phyloP scores from a whole-genome alignment of 1,284 basidiomycete genomes.

The Austroboletus novae-zelandiae region DNA sequence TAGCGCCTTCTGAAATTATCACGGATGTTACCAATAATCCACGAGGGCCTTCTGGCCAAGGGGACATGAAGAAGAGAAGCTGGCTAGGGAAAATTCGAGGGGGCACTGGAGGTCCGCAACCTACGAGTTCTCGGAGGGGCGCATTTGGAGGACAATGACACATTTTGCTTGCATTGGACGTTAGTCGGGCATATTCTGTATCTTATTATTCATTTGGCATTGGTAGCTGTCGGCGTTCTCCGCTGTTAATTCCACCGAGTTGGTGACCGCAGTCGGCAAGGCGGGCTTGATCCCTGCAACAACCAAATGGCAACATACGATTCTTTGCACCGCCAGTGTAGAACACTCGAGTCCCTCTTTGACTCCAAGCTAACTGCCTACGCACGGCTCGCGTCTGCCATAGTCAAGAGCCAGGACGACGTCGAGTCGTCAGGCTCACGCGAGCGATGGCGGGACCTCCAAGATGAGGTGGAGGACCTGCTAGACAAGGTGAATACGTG shows the following conservation, averaged over 20 bases:
- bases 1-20: slow-evolving; percentile 41
- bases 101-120: slow-evolving; percentile 18
- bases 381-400: slow-evolving; percentile 77
- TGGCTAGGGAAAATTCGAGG: slow-evolving; percentile 67
- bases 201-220: slow-evolving; percentile 1
- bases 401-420: slow-evolving; percentile 64
- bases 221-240: slow-evolving; percentile 19
- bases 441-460: slow-evolving; percentile 77
- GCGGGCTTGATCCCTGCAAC: too few relatives aligned
- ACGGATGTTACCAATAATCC: slow-evolving; percentile 71
- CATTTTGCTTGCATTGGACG: slow-evolving; percentile 8
- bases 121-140: slow-evolving; percentile 29
- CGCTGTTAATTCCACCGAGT: slow-evolving; percentile 4
- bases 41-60: slow-evolving; percentile 32
- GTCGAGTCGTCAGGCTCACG: slow-evolving; percentile 67
- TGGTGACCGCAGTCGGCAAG: too few relatives aligned
- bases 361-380: slow-evolving; percentile 90
- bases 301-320: slow-evolving; percentile 69
- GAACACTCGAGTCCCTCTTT: slow-evolving; percentile 88
- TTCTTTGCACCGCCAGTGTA: slow-evolving; percentile 79
- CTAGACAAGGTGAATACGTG: slow-evolving; percentile 73
- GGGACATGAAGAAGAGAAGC: slow-evolving; percentile 44
- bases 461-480: slow-evolving; percentile 83
- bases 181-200: slow-evolving; percentile 9
- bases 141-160: slow-evolving; percentile 27